Evolutionary conservation across 2,329 filamentous ascomycete species (phyloP), one percentile per base, ranked within the genome.

Genomic region (Neurospora sp.): DNA sequence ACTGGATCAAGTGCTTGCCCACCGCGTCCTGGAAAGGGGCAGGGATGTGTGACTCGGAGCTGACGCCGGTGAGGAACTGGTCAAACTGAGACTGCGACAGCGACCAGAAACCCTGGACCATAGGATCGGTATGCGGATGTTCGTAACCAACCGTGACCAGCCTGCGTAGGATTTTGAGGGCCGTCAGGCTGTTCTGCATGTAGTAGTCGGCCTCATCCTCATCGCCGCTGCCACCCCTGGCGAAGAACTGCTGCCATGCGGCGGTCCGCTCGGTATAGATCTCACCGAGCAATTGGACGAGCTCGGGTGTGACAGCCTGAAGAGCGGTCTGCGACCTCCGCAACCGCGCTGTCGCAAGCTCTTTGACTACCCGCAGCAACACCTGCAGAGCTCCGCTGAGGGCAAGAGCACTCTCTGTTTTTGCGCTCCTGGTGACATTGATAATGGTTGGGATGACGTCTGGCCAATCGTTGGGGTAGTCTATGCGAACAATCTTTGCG

Each of bases 391-490:
- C 86, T 67, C 93, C 89, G 33, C 88, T 85, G 2, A 97, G 86
- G 69, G 91, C 89, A 13, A 90, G 77, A 62, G 88, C 87, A 74
- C 90, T 88, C 9, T 85, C 84, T 70, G 86, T 81, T 71, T 81
- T 82, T 17, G 86, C 85, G 11, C 82, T 80, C 69, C 91, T 89
- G 40, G 97, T 84, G 38, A 90, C 82, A 36, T 85, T 82, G 67
- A 92, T 87, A 9, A 95, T 79, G n/a, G 79, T 83, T 17, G 84
- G 80, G 58, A 91, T 79, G 23, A 87, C 86, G 66, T 88, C 84
- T 1, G 88, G 86, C 96, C 96, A 99, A 71, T 97, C 91, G 68
- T 87, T 83, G 0, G 95, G 95, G 78, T 92, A 98, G 79, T 98
- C 96, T 78, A 93, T 92, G 70, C 96, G 87, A 71, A 96, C 86